Conservation (phyloP, 140 eudicot species). For the Cichorium intybus region DNA sequence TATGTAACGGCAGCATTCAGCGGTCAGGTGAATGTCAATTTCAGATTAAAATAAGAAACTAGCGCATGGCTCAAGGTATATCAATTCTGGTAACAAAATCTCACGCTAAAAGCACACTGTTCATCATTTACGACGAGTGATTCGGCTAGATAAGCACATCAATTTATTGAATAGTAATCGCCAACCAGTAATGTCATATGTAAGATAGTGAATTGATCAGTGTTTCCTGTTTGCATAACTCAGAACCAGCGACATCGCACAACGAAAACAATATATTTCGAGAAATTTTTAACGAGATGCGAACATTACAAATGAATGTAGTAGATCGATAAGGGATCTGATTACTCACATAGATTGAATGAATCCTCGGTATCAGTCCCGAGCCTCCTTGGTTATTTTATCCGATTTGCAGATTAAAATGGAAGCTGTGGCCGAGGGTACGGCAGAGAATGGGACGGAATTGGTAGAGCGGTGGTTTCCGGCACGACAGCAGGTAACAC, state of each 20-base stretch:
- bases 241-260: constrained; percentile 3
- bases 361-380: constrained; percentile 14
- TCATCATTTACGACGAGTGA: background rate
- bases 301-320: constrained; percentile 16
- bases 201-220: constrained; percentile 19
- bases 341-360: constrained; percentile 33
- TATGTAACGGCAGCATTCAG: constrained; percentile 14
- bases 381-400: background rate
- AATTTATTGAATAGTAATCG: constrained; percentile 3
- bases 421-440: constrained; percentile 7
- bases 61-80: background rate
- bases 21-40: background rate
- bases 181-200: constrained; percentile 16
- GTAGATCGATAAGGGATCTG: constrained; percentile 24
- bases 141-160: constrained; percentile 2
- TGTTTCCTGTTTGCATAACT: constrained; percentile 21
- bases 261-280: background rate
- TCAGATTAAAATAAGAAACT: constrained; percentile 7
- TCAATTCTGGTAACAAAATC: constrained; percentile 4
- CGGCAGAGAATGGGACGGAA: constrained; percentile 17
- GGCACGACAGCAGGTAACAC: constrained; percentile 16
- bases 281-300: constrained; percentile 10
- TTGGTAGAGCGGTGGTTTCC: constrained; percentile 15
- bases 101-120: background rate
- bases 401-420: constrained; percentile 14